Conservation (phyloP, 176 grass and related monocot genomes). For the Thalia dealbata region DNA sequence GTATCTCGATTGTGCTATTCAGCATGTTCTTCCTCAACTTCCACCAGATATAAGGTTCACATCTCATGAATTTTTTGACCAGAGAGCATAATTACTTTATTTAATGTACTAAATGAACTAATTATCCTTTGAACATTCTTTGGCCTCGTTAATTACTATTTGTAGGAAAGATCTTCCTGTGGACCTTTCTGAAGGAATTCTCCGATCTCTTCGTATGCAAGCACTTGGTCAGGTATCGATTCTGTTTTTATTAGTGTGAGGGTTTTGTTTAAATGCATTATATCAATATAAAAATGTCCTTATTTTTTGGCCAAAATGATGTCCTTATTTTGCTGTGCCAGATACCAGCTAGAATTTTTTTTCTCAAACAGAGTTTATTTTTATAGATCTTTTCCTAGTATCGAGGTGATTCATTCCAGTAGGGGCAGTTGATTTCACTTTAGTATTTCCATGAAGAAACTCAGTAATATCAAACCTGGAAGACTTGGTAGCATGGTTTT, state of each 20-base stretch:
- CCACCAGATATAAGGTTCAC: slow-evolving; percentile 14
- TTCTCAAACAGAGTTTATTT: too few species aligned
- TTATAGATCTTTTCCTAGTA: too few species aligned
- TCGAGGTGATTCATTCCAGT: too few species aligned
- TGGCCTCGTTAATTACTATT: neutral
- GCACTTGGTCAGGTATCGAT: slow-evolving; percentile 19
- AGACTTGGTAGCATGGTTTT: too few species aligned
- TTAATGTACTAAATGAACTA: neutral
- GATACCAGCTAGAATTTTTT: too few species aligned
- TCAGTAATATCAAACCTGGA: too few species aligned
- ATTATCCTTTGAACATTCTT: neutral
- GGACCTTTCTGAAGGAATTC: slow-evolving; percentile 19
- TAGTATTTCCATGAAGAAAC: too few species aligned
- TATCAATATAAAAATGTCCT: neutral
- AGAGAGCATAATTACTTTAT: neutral
- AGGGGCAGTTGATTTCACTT: too few species aligned
- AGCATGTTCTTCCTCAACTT: slow-evolving; percentile 19
- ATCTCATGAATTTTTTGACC: neutral
- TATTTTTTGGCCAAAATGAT: neutral
- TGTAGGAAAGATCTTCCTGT: slow-evolving; percentile 24
- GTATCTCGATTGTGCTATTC: slow-evolving; percentile 27
- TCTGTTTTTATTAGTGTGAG: neutral
- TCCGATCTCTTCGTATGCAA: slow-evolving; percentile 24
- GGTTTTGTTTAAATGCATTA: neutral
- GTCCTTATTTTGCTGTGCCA: neutral